Conservation (phyloP, 164 flowering plant species). For the Malania oleifera region DNA sequence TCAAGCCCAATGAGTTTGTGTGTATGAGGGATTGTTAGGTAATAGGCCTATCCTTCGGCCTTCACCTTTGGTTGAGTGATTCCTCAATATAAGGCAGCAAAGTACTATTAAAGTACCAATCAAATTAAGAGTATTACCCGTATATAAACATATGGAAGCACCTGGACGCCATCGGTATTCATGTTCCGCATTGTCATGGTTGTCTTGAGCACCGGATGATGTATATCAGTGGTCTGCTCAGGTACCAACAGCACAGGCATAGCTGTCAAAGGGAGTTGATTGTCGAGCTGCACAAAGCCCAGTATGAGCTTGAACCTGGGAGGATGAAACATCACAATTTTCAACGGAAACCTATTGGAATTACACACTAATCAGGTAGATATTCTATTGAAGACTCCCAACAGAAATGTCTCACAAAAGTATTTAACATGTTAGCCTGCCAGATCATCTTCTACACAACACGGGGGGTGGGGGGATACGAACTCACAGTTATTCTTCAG, state of each 20-base stretch:
- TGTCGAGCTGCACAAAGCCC: slow-evolving; percentile 85
- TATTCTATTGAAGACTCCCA: too few relatives aligned
- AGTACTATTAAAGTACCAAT: neutral
- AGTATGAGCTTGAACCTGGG: slow-evolving; percentile 88
- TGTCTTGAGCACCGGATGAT: slow-evolving; percentile 86
- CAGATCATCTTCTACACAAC: too few relatives aligned
- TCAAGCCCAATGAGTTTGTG: too few relatives aligned
- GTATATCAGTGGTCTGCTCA: slow-evolving; percentile 50
- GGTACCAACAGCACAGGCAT: slow-evolving; percentile 94
- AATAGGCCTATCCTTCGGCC: too few relatives aligned
- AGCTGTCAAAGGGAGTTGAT: slow-evolving; percentile 81
- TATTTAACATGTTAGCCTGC: too few relatives aligned
- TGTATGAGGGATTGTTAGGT: too few relatives aligned
- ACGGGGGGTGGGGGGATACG: too few relatives aligned
- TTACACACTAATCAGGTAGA: too few relatives aligned
- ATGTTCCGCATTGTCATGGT: slow-evolving; percentile 69
- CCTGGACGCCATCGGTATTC: slow-evolving; percentile 65
- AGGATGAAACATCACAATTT: neutral
- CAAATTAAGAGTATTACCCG: slow-evolving; percentile 46
- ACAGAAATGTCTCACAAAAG: too few relatives aligned
- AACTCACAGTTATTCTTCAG: too few relatives aligned
- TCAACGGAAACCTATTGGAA: neutral
- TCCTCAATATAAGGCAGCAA: too few relatives aligned
- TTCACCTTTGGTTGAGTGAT: too few relatives aligned
- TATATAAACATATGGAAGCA: slow-evolving; percentile 77